A percentile compares a stretch with the other conserved stretches of the same genome.
Evolutionary conservation across 1,284 basidiomycete species (phyloP).

Genomic region (Stereum hirsutum): DNA sequence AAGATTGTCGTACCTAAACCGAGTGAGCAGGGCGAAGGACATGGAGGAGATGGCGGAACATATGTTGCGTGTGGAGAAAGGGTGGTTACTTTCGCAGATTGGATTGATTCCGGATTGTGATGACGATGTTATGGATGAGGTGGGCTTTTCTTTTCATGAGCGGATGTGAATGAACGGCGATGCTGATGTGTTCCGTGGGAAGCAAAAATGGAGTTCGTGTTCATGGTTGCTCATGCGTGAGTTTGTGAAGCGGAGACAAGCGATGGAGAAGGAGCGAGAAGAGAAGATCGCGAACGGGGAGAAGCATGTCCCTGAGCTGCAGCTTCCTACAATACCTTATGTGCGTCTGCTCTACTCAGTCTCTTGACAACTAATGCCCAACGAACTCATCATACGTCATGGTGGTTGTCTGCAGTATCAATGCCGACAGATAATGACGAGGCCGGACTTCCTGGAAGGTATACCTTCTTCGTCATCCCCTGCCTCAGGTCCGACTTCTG

Average conservation of each 20-base stretch:
- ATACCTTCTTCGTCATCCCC: slow-evolving; percentile 11
- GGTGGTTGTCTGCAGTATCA: slow-evolving; percentile 31
- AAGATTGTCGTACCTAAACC: slow-evolving; percentile 66
- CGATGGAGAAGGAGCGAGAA: slow-evolving; percentile 35
- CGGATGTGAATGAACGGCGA: neutral
- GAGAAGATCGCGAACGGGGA: slow-evolving; percentile 30
- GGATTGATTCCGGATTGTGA: slow-evolving; percentile 69
- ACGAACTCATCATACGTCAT: slow-evolving; percentile 6
- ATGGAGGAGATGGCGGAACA: slow-evolving; percentile 55
- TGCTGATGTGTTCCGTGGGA: neutral
- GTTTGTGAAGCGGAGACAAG: slow-evolving; percentile 51
- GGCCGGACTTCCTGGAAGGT: slow-evolving; percentile 75
- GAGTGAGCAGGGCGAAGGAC: slow-evolving; percentile 47
- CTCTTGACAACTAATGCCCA: slow-evolving; percentile 2
- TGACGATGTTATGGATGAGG: slow-evolving; percentile 83
- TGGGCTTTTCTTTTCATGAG: slow-evolving; percentile 16
- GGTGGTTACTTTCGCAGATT: slow-evolving; percentile 68
- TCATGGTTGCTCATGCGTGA: slow-evolving; percentile 68
- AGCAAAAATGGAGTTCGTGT: slow-evolving; percentile 77
- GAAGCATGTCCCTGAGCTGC: slow-evolving; percentile 31
- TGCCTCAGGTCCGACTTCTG: neutral
- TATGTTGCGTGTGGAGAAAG: slow-evolving; percentile 64
- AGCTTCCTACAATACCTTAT: slow-evolving; percentile 54
- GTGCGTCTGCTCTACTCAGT: slow-evolving; percentile 23
- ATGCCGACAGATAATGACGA: slow-evolving; percentile 74